Evolutionary conservation across 495 filamentous ascomycete genomes (phyloP), one percentile per base, ranked within the genome.

Genomic region (Articulospora tetracladia): DNA sequence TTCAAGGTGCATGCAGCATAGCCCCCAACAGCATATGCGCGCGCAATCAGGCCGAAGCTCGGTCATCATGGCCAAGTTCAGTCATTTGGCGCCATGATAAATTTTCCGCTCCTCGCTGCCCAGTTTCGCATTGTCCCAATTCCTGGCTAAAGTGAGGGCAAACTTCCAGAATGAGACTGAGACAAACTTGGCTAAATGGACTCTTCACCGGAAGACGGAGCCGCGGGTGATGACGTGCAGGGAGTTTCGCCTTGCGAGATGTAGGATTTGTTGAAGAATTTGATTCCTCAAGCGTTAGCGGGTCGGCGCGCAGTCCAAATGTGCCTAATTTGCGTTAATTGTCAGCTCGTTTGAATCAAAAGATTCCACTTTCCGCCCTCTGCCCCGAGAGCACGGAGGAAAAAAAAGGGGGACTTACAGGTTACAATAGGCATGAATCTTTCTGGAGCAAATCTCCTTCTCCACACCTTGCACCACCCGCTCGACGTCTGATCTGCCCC

Each of bases 351-450:
- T n/a, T 24, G 10, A 49, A 20, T 10, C 19, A 59, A 1, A 34
- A 20, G 7, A 34, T n/a, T n/a, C n/a, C n/a, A n/a, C n/a, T n/a
- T n/a, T n/a, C n/a, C n/a, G n/a, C n/a, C n/a, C n/a, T n/a, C n/a
- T n/a, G n/a, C n/a, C n/a, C n/a, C 28, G 23, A 32, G 30, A 27
- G 22, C 30, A 6, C 30, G 54, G 19, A 39, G 32, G 26, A 56
- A 28, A 28, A 2, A 34, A 32, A 58, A 15, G 12, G 34, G 25
- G 52, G 19, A 81, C 87, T 78, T 73, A 90, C 85, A 96, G 70
- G 48, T 87, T 87, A 64, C 89, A 90, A 73, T 89, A 91, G 17
- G 79, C 83, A 69, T 86, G 89, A 57, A 86, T 79, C 36, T 83
- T 81, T 59, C 83, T 85, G 65, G 80, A 82, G 66, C 84, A 85